Base-by-base conservation (phyloP, 306 rosid species). In the Inga leiocalycina region DNA sequence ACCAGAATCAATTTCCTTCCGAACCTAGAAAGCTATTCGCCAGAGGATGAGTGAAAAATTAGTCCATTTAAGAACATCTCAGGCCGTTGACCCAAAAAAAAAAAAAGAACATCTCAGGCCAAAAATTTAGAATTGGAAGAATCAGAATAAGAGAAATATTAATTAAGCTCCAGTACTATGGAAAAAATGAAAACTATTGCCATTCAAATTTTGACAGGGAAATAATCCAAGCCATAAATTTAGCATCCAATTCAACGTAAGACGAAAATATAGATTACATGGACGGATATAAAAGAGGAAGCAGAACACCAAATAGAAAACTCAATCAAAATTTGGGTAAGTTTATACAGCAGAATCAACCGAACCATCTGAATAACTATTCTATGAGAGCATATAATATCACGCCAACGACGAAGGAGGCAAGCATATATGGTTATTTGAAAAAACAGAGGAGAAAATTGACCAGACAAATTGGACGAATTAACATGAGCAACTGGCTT, bases 401-500 rank as follows among this genome's bases (percentile, higher is more conserved):
- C 19, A 9, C 57, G 8, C 43, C 70, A 81, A 62, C 13, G 37
- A 70, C 65, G 5, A 48, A 24, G 37, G 48, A 48, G 41, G 59
- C 22, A 27, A 41, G 3, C 70, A 1, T 10, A 19, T n/a, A 39
- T 1, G 19, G 37, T 51, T 27, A 41, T 56, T 43, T 3, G 5
- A 46, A 51, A 80, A 64, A 6, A 64, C 51, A 4, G 3, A 41
- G 20, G 19, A 66, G 73, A 68, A 71, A 48, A 78, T 65, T 61
- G 8, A 87, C 94, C 91, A 79, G 86, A 13, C 82, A 92, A 54
- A 81, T 74, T 89, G 84, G 81, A 79, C 30, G 98, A 93, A 81
- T 97, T 93, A 8, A 89, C 95, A 85, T 93, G 95, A 83, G 94
- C 97, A 71, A 91, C 90, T 1, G 97, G 88, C 80, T 86, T 91